phyloP scores from a whole-genome alignment of 2,329 filamentous ascomycete species.

The Paradendryphiella salina region DNA sequence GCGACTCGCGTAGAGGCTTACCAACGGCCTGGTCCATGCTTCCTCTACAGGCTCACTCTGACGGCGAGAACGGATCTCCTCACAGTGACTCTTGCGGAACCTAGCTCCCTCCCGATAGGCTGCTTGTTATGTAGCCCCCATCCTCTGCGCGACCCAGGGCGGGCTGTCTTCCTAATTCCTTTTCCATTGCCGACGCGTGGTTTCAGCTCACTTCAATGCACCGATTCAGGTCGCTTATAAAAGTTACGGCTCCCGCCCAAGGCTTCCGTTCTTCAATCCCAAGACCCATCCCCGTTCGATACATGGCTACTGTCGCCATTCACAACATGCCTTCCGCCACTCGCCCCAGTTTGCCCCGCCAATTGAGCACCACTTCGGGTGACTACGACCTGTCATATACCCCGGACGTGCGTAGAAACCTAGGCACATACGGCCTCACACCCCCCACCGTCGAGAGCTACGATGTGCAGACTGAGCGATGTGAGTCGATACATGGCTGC shows the following conservation, averaged over 20 bases:
- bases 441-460: slow-evolving; percentile 56
- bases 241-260: slow-evolving; percentile 34
- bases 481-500: slow-evolving; percentile 47
- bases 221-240: slow-evolving; percentile 41
- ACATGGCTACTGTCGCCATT: slow-evolving; percentile 42
- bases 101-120: slow-evolving; percentile 36
- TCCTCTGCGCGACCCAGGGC: slow-evolving; percentile 23
- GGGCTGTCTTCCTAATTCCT: slow-evolving; percentile 34
- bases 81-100: slow-evolving; percentile 17
- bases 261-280: slow-evolving; percentile 23
- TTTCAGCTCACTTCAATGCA: slow-evolving; percentile 43
- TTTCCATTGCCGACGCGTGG: slow-evolving; percentile 37
- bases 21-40: slow-evolving; percentile 12
- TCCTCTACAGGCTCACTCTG: slow-evolving; percentile 13
- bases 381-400: slow-evolving; percentile 57
- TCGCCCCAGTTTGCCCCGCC: slow-evolving; percentile 45
- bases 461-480: slow-evolving; percentile 56
- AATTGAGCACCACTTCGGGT: slow-evolving; percentile 48
- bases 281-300: slow-evolving; percentile 25
- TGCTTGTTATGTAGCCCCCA: slow-evolving; percentile 15
- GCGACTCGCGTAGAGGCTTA: slow-evolving; percentile 10
- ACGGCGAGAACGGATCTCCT: slow-evolving; percentile 22
- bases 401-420: slow-evolving; percentile 54
- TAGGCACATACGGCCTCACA: slow-evolving; percentile 57
- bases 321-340: slow-evolving; percentile 43